These are phyloP conservation scores for Paratinospora sagittata DNA, from an alignment of 164 flowering plant genomes.

Conservation along the genomic window DNA sequence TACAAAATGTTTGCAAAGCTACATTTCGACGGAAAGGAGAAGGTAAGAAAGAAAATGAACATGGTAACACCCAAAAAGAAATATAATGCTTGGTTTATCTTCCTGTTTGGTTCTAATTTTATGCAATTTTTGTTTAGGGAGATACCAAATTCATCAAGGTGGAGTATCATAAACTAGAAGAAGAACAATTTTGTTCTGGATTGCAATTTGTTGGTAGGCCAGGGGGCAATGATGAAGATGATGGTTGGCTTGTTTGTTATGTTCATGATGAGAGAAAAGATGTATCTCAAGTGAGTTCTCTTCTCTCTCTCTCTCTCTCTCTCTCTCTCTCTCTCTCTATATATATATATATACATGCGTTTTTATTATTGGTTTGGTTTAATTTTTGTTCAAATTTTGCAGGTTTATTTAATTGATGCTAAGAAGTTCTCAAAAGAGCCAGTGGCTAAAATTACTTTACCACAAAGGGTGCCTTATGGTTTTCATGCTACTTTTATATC, in stretches of 20 bases:
- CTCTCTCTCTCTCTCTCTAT: no score
- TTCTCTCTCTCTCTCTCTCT: background rate
- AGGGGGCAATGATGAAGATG: constrained; percentile 24
- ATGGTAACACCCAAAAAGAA: background rate
- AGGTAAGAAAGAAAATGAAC: background rate
- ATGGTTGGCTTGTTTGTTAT: constrained; percentile 26
- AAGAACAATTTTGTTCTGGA: constrained; percentile 11
- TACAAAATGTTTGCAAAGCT: constrained; percentile 15
- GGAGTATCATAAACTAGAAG: constrained; percentile 15
- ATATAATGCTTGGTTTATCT: no score
- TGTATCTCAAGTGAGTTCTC: constrained; percentile 15
- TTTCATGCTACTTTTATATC: constrained; percentile 15
- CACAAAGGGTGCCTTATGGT: constrained; percentile 26
- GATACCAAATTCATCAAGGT: constrained; percentile 9
- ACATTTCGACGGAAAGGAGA: constrained; percentile 2
- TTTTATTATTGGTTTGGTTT: background rate
- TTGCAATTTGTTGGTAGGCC: constrained; percentile 7
- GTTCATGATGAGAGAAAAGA: constrained; percentile 22
- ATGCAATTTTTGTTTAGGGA: background rate
- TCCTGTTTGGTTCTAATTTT: background rate
- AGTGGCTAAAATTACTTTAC: constrained; percentile 18
- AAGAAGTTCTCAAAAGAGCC: constrained; percentile 17
- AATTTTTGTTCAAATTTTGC: background rate
- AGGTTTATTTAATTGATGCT: constrained; percentile 24
- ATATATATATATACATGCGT: no score